Conservation (phyloP, 1,139 yeast species). For the Yamadazyma epiphylla region DNA sequence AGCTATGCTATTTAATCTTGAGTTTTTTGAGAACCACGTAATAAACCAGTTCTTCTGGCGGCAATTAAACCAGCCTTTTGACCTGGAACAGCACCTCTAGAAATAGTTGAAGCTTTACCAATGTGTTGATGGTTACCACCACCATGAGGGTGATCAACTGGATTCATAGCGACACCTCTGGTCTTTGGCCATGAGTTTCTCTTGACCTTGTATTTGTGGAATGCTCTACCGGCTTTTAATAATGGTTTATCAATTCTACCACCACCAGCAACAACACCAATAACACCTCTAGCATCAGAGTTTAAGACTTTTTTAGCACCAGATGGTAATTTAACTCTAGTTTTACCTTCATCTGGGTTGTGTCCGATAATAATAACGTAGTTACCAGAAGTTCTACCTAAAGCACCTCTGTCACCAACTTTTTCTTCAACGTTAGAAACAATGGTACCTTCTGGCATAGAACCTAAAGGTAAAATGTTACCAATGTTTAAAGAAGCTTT, state of each 20-base stretch:
- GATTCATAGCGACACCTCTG: slow-evolving; percentile 99
- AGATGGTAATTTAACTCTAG: slow-evolving; percentile 98
- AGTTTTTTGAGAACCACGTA: slow-evolving; percentile 99
- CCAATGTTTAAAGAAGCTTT: slow-evolving; percentile 96
- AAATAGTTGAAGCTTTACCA: slow-evolving; percentile 99
- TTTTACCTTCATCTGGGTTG: slow-evolving; percentile 98
- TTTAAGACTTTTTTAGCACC: slow-evolving; percentile 97
- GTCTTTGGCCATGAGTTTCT: slow-evolving; percentile 78
- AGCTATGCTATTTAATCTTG: slow-evolving; percentile 51
- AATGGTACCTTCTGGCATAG: slow-evolving; percentile 99
- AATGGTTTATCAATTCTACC: slow-evolving; percentile 99
- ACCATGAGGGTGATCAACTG: slow-evolving; percentile 99
- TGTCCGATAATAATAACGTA: slow-evolving; percentile 98
- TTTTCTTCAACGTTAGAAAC: slow-evolving; percentile 98
- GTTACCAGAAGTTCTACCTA: slow-evolving; percentile 99
- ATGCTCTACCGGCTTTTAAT: slow-evolving; percentile 99
- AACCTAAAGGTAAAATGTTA: slow-evolving; percentile 93
- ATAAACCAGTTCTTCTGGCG: slow-evolving; percentile 99
- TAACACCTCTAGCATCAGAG: slow-evolving; percentile 98
- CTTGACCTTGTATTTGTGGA: slow-evolving; percentile 98
- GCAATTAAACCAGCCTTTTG: slow-evolving; percentile 99
- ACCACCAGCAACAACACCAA: slow-evolving; percentile 99
- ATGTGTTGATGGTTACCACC: slow-evolving; percentile 99
- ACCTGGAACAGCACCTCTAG: slow-evolving; percentile 99
- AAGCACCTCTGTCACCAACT: slow-evolving; percentile 99